phyloP scores from a whole-genome alignment of 192 early-diverging fungal species.

The Linnemannia elongata region DNA sequence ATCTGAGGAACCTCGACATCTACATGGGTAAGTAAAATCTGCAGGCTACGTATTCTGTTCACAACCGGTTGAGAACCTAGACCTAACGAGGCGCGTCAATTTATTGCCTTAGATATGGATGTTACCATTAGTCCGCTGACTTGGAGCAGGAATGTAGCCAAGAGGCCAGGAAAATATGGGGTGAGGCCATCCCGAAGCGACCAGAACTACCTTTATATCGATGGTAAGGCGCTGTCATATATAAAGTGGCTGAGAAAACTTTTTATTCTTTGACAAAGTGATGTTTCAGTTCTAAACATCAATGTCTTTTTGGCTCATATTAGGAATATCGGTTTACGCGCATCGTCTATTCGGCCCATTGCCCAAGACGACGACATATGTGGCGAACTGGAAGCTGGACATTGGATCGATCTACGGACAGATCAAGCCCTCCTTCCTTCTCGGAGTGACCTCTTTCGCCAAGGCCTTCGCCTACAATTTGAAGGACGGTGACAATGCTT shows the following conservation, averaged over 20 bases:
- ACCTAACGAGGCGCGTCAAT: not conserved
- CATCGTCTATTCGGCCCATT: conserved; percentile 79
- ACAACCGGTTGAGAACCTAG: not conserved
- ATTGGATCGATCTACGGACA: conserved; percentile 75
- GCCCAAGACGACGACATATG: conserved; percentile 75
- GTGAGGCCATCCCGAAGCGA: conserved; percentile 50
- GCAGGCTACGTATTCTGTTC: not conserved
- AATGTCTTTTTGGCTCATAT: not conserved
- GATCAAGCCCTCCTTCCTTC: conserved; percentile 72
- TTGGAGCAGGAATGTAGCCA: conserved; percentile 55
- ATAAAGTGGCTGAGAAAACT: not conserved
- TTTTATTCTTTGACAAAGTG: not conserved
- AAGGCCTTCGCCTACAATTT: conserved; percentile 75
- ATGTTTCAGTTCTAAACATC: not conserved
- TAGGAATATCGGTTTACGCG: conserved; percentile 68
- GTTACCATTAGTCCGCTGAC: conserved; percentile 71
- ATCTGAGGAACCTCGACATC: conserved; percentile 71
- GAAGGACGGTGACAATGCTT: conserved; percentile 75
- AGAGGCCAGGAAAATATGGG: conserved; percentile 13
- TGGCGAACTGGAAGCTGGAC: conserved; percentile 76
- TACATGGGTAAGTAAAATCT: conserved; percentile 67
- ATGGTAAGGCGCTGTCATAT: conserved; percentile 50
- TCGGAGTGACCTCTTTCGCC: conserved; percentile 64
- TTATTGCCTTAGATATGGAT: conserved; percentile 63
- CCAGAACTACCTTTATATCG: conserved; percentile 66